Conservation (phyloP, 2,329 filamentous ascomycete genomes). For the Fusarium sp. region DNA sequence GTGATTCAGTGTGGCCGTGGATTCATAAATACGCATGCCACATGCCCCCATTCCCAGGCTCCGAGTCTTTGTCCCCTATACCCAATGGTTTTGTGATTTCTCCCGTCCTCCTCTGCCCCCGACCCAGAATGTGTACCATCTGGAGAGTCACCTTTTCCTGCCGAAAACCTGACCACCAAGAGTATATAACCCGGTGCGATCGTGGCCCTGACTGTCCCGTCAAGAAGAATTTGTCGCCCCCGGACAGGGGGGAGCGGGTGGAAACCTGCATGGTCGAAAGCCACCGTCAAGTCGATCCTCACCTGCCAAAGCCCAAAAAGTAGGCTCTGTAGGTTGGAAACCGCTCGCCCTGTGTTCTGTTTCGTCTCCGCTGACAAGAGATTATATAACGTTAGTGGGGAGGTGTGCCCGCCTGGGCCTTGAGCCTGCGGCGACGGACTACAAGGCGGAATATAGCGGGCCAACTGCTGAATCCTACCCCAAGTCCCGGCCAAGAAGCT, state of each 20-base stretch:
- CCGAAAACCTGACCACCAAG: conserved; percentile 3
- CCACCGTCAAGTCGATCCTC: conserved; percentile 18
- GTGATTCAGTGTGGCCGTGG: neutral
- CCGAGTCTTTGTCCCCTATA: neutral
- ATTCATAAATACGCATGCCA: neutral
- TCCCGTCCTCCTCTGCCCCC: neutral
- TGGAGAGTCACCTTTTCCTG: conserved; percentile 18
- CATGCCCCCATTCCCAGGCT: neutral
- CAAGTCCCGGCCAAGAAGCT: neutral
- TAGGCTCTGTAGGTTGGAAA: conserved; percentile 1
- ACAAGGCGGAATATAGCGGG: neutral
- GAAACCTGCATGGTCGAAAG: conserved; percentile 24
- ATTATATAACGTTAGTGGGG: neutral
- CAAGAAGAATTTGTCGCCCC: conserved; percentile 8
- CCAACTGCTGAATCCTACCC: neutral
- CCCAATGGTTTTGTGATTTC: neutral
- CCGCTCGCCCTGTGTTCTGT: neutral
- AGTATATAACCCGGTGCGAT: conserved; percentile 9
- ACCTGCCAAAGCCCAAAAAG: conserved; percentile 10
- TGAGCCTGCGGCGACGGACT: neutral
- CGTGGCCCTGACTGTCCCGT: conserved; percentile 17
- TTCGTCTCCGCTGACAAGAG: neutral
- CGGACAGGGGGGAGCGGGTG: conserved; percentile 15
- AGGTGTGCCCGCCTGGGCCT: neutral
- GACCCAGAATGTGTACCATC: conserved; percentile 14